These are phyloP conservation scores for Meripilus lineatus DNA, from an alignment of 1,284 basidiomycete species.

Conservation along the genomic window DNA sequence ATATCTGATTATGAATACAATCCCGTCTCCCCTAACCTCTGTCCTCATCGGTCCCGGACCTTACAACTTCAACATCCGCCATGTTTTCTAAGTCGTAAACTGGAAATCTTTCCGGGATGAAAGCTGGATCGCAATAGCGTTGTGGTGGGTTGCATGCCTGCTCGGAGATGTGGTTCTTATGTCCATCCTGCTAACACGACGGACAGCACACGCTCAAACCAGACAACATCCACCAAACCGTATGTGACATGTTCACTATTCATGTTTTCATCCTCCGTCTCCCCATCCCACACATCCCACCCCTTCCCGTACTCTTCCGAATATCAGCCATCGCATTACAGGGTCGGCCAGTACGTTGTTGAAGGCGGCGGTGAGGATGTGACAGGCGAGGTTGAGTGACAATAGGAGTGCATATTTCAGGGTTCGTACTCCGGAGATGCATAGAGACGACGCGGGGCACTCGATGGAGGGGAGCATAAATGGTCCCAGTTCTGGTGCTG, in stretches of 20 bases:
- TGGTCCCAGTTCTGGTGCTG: constrained; percentile 20
- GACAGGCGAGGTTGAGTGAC: constrained; percentile 30
- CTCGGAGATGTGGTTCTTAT: constrained; percentile 50
- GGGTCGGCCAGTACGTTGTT: constrained; percentile 33
- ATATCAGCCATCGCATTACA: constrained; percentile 30
- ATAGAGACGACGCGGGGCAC: constrained; percentile 20
- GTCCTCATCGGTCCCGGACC: constrained; percentile 58
- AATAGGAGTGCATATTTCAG: constrained; percentile 8
- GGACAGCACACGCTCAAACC: constrained; percentile 20
- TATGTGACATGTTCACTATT: constrained; percentile 53
- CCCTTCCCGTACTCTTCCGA: constrained; percentile 38
- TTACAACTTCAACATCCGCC: constrained; percentile 44
- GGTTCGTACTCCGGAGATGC: constrained; percentile 16
- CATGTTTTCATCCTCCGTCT: constrained; percentile 38
- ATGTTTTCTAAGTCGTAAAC: constrained; percentile 47
- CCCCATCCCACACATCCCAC: constrained; percentile 20
- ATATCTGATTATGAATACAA: constrained; percentile 52
- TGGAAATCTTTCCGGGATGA: constrained; percentile 66
- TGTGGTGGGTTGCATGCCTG: constrained; percentile 79
- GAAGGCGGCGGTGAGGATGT: constrained; percentile 43
- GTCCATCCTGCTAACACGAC: constrained; percentile 37
- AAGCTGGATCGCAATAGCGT: constrained; percentile 60
- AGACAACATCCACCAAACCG: constrained; percentile 49
- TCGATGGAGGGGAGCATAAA: constrained; percentile 17
- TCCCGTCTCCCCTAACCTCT: constrained; percentile 55